Evolutionary conservation across 345 rosid species (phyloP).

Genomic region (Ceriops tagal): DNA sequence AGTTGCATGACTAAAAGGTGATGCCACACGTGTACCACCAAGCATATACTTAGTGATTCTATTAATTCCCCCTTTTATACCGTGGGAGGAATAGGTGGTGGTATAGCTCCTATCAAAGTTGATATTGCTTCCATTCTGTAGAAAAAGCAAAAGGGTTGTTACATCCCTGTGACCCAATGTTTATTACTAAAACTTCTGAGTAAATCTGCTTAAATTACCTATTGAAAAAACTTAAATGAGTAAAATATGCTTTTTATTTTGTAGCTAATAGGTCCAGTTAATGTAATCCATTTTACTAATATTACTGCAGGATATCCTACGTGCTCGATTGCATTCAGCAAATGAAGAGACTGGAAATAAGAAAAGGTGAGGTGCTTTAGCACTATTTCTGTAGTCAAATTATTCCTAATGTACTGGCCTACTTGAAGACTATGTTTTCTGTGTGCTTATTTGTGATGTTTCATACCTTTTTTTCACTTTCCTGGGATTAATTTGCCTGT

Average conservation of each 20-base stretch:
- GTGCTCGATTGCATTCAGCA: constrained; percentile 82
- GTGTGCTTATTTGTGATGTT: not conserved
- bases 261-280: not conserved
- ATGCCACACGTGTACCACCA: too few species aligned
- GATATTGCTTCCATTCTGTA: too few species aligned
- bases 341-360: constrained; percentile 71
- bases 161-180: too few species aligned
- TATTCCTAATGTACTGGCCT: not conserved
- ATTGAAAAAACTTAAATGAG: too few species aligned
- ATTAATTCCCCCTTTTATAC: too few species aligned
- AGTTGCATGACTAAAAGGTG: too few species aligned
- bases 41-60: too few species aligned
- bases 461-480: not conserved
- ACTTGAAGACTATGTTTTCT: not conserved
- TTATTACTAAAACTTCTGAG: too few species aligned
- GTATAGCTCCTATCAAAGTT: too few species aligned
- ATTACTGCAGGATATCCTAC: constrained; percentile 65
- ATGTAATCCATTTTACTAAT: constrained; percentile 7
- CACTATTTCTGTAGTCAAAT: not conserved
- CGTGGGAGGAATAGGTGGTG: too few species aligned
- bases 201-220: too few species aligned
- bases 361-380: constrained; percentile 47
- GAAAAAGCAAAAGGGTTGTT: too few species aligned
- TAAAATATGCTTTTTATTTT: not conserved
- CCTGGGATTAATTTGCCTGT: not conserved